Evolutionary conservation across 352 stramenopile genomes (phyloP).

Genomic region (Lagenidium sp.): DNA sequence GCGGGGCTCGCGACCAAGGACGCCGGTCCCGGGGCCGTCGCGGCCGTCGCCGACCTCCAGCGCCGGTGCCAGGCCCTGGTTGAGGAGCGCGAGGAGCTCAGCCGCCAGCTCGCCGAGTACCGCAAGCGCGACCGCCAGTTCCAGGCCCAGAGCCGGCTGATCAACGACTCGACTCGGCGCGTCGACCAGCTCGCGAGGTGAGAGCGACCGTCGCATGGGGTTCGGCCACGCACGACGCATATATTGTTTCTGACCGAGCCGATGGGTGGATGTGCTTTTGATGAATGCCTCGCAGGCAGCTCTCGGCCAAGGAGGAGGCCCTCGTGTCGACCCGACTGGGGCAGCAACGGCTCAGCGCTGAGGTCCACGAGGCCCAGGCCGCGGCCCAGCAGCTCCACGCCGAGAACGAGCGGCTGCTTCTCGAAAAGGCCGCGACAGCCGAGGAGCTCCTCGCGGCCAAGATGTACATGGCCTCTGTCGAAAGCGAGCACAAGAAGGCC

Average conservation of each 20-base stretch:
- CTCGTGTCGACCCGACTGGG: conserved; percentile 37
- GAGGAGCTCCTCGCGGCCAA: conserved; percentile 57
- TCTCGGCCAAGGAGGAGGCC: conserved; percentile 45
- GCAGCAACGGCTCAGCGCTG: conserved; percentile 38
- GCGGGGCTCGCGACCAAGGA: not conserved
- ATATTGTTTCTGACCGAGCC: too few relatives aligned
- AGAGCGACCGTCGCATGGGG: too few relatives aligned
- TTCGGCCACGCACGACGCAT: too few relatives aligned
- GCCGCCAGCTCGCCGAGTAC: conserved; percentile 41
- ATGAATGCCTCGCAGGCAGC: conserved; percentile 24
- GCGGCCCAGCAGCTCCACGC: conserved; percentile 40
- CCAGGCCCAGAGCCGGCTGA: conserved; percentile 48
- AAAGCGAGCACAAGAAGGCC: conserved; percentile 68
- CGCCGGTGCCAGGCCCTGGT: conserved; percentile 53
- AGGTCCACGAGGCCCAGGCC: conserved; percentile 46
- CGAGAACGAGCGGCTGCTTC: conserved; percentile 54
- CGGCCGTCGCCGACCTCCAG: conserved; percentile 29
- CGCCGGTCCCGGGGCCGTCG: not conserved
- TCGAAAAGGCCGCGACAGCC: conserved; percentile 47
- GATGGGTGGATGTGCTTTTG: too few relatives aligned
- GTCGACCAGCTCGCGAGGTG: conserved; percentile 55
- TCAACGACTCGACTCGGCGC: conserved; percentile 51
- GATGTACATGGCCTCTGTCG: conserved; percentile 61
- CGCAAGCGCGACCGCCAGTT: conserved; percentile 62
- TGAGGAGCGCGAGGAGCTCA: conserved; percentile 48